Evolutionary conservation across 1,284 basidiomycete species (phyloP), one percentile per base, ranked within the genome.

Genomic region (Cryptococcus jaspeensis): DNA sequence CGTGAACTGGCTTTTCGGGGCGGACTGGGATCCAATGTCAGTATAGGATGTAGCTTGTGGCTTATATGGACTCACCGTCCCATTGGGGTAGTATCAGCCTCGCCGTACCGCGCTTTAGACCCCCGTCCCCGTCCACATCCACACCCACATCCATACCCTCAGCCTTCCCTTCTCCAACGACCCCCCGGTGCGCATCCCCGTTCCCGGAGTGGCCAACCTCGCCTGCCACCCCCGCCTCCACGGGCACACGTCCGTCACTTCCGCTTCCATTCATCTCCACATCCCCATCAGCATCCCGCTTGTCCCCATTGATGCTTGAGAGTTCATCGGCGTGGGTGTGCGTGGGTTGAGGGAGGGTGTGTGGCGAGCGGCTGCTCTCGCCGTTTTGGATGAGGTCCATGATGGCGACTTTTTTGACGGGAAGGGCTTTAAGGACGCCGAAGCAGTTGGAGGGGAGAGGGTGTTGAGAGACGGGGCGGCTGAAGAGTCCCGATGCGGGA

Each of bases 361-460:
- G 38, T 25, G 63, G 61, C 12, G 62, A 63, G 43, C 52, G 53
- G 39, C 67, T 69, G 53, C 64, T 66, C 60, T 70, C 70, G 15
- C 70, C 70, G 56, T 70, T 65, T 56, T 72, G 64, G n/a, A 63
- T 52, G 18, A 65, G 39, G 41, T 72, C 64, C 70, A 72, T 72
- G 16, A 16, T 52, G 28, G n/a, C n/a, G n/a, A 15, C 20, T 15
- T 35, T 48, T 48, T 48, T 48, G 13, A 15, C 16, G 15, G 6
- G 25, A 32, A 28, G 28, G 44, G 20, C 28, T 3, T 22, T 12
- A 25, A n/a, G n/a, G n/a, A n/a, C n/a, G n/a, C n/a, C n/a, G n/a
- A n/a, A n/a, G n/a, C n/a, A n/a, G n/a, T n/a, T 11, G 2, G 3
- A 32, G 28, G 28, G 9, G 28, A 9, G 28, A 18, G 18, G 41